Base-by-base conservation (phyloP, 495 filamentous ascomycete genomes). In the Penicillium taxi region DNA sequence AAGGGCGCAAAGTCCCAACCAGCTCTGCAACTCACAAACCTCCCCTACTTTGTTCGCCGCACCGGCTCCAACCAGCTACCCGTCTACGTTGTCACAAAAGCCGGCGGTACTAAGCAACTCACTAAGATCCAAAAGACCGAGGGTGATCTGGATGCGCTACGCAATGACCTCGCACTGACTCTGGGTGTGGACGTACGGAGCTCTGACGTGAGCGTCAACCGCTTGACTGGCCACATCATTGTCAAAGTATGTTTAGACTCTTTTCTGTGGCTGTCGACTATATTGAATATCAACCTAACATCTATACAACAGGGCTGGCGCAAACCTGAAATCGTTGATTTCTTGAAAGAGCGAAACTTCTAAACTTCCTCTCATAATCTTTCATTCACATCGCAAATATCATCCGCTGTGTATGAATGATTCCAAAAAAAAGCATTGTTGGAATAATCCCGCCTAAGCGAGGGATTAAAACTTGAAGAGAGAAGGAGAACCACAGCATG, bases 121-220 rank as follows among this genome's bases (percentile, higher is more conserved):
- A 95, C 91, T 4, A 57, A 72, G 45, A 66, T 98, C 34, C 78
- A 84, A 50, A 86, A 83, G 59, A 73, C 86, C 25, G 77, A 86
- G 41, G 91, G 91, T 17, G 74, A 88, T 53, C 37, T 76, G 34
- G 52, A 58, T 15, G 69, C 66, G 4, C 49, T 91, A 21, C 63
- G 62, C 39, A 58, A 49, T 13, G 72, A 74, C 31, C 55, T 86
- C 26, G 59, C 66, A 25, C 39, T 37, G 23, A 61, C 63, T 11
- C 43, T 75, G 35, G 67, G 64, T 9, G 37, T 84, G 44, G 58
- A 59, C 14, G 22, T 44, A 18, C 52, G 44, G 6, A 66, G 50
- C 21, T 38, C 60, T 0, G 63, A 67, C 39, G 65, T 84, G 4
- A 57, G 48, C 8, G 64, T 83, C 23, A 83, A 81, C 52, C 59